phyloP scores from a whole-genome alignment of 2,329 filamentous ascomycete species.

The Parascedosporium putredinis region DNA sequence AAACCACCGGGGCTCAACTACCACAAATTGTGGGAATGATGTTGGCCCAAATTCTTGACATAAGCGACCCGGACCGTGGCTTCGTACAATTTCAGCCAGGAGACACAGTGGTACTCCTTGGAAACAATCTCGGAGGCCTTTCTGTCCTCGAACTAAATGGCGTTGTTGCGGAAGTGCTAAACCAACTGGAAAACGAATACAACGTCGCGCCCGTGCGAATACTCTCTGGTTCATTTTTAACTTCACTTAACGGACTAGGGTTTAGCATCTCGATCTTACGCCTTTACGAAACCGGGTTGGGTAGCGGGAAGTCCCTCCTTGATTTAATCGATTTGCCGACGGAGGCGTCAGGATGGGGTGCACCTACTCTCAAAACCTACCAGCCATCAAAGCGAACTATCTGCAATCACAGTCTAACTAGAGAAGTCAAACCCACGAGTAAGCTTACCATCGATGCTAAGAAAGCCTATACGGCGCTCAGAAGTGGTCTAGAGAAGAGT shows the following conservation, averaged over 20 bases:
- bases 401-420: not conserved
- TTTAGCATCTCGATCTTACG: conserved; percentile 15
- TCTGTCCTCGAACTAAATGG: conserved; percentile 16
- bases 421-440: not conserved
- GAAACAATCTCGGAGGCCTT: conserved; percentile 17
- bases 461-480: not conserved
- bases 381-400: not conserved
- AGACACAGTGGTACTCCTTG: conserved; percentile 23
- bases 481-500: not conserved
- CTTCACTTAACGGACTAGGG: conserved; percentile 16
- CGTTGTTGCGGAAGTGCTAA: conserved; percentile 15
- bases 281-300: conserved; percentile 10
- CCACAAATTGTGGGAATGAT: not conserved
- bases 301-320: not conserved
- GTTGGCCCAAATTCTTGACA: conserved; percentile 18
- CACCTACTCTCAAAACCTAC: not conserved
- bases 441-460: not conserved
- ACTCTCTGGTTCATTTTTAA: conserved; percentile 15
- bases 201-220: conserved; percentile 9
- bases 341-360: not conserved
- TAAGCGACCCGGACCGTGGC: conserved; percentile 39
- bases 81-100: conserved; percentile 34
- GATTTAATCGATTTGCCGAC: not conserved
- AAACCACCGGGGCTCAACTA: not conserved
- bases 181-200: conserved; percentile 10